Conservation (phyloP, 345 rosid genomes). For the Cardiospermum halicacabum region DNA sequence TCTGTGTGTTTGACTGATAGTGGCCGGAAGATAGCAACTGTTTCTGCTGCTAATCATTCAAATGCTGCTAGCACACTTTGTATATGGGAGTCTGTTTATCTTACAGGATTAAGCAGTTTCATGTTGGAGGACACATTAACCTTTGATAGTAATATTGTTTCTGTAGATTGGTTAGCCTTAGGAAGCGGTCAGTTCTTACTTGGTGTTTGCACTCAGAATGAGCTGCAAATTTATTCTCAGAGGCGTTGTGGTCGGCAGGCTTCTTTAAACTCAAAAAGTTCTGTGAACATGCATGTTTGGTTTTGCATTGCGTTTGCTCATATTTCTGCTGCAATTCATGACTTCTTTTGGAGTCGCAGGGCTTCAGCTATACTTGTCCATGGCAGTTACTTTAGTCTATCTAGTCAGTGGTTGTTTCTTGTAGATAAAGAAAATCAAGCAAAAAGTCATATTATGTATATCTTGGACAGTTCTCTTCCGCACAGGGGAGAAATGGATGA, state of each 20-base stretch:
- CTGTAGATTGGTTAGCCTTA: constrained; percentile 62
- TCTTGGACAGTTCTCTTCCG: constrained; percentile 20
- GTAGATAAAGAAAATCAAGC: constrained; percentile 25
- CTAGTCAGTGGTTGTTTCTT: constrained; percentile 55
- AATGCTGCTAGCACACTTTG: constrained; percentile 30
- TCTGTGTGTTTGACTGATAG: constrained; percentile 50
- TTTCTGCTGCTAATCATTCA: constrained; percentile 34
- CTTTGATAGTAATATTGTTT: constrained; percentile 41
- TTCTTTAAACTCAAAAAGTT: constrained; percentile 27
- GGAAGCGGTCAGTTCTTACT: constrained; percentile 65
- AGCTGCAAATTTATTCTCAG: constrained; percentile 63
- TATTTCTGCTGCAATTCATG: constrained; percentile 41
- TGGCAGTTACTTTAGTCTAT: constrained; percentile 48
- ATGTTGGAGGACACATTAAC: constrained; percentile 57
- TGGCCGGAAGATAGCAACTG: constrained; percentile 71
- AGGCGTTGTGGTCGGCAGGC: constrained; percentile 40
- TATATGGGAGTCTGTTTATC: constrained; percentile 60
- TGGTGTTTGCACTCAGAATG: constrained; percentile 67
- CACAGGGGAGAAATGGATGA: constrained; percentile 21
- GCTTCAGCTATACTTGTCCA: constrained; percentile 53
- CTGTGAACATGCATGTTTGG: constrained; percentile 50
- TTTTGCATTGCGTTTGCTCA: constrained; percentile 62
- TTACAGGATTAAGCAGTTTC: constrained; percentile 56
- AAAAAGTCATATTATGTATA: constrained; percentile 18
- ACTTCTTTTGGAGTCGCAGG: constrained; percentile 65